Percentiles rank a stretch among this genome's conserved stretches.
Conservation (phyloP, 2,329 filamentous ascomycete species). For the Bipolaris gigantea region DNA sequence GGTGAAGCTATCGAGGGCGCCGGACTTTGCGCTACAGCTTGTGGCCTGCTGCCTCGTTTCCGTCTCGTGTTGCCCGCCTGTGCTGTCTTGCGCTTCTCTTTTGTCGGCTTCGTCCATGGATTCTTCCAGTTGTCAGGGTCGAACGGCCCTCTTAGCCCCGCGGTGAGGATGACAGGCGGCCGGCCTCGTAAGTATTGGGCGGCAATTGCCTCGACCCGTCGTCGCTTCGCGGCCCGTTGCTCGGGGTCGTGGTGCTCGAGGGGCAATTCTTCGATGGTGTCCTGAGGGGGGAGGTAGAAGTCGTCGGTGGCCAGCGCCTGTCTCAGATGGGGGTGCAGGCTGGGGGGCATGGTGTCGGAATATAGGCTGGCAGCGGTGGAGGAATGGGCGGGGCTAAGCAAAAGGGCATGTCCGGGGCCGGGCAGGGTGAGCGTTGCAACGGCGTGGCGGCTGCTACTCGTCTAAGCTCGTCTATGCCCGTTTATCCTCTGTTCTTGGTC, state of each 20-base stretch:
- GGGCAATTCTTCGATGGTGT: conserved; percentile 54
- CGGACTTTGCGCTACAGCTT: neutral
- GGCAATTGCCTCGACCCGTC: conserved; percentile 63
- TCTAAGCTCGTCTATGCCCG: neutral
- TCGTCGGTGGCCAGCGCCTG: conserved; percentile 29
- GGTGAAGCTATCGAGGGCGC: conserved; percentile 17
- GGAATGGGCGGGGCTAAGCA: conserved; percentile 8
- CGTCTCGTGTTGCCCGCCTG: neutral
- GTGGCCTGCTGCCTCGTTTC: neutral
- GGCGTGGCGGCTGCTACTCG: neutral
- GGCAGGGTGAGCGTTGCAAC: neutral
- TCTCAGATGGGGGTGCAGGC: conserved; percentile 29
- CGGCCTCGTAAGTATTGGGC: conserved; percentile 61
- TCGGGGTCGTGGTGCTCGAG: conserved; percentile 60
- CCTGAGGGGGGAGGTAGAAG: conserved; percentile 22
- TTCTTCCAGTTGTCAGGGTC: conserved; percentile 41
- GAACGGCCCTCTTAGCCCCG: conserved; percentile 65
- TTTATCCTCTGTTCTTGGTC: neutral
- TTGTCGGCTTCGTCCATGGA: conserved; percentile 33
- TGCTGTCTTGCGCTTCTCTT: neutral
- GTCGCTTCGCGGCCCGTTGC: conserved; percentile 54
- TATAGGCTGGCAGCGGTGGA: neutral
- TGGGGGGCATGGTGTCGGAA: conserved; percentile 19
- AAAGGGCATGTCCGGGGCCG: conserved; percentile 13
- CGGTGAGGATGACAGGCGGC: conserved; percentile 61